phyloP scores from a whole-genome alignment of 768 basidiomycete species.

The Mycena indigotica region DNA sequence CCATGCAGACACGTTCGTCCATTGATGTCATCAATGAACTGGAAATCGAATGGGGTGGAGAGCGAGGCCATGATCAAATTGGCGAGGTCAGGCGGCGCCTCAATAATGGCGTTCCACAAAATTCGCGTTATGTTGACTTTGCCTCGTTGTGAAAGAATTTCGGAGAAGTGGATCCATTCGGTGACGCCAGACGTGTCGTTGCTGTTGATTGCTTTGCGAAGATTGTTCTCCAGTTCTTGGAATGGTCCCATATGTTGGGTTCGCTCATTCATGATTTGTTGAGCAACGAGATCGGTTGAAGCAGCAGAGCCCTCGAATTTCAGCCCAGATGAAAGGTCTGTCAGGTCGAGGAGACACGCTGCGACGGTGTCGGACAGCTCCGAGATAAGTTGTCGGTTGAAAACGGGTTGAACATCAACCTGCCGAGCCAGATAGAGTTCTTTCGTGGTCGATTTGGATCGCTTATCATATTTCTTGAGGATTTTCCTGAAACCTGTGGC shows the following conservation, averaged over 20 bases:
- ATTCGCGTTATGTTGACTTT: constrained; percentile 83
- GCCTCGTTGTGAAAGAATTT: constrained; percentile 59
- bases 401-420: constrained; percentile 98
- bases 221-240: constrained; percentile 85
- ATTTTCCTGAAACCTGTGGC: constrained; percentile 97
- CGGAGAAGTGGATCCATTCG: constrained; percentile 73
- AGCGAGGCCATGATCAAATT: constrained; percentile 74
- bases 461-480: constrained; percentile 97
- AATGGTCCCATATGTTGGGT: constrained; percentile 69
- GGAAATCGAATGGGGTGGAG: constrained; percentile 78
- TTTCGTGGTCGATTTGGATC: constrained; percentile 92
- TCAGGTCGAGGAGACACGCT: constrained; percentile 76
- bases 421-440: constrained; percentile 95
- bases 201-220: constrained; percentile 73
- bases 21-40: constrained; percentile 96
- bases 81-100: constrained; percentile 71
- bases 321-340: constrained; percentile 72
- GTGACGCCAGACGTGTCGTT: constrained; percentile 61
- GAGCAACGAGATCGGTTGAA: constrained; percentile 73
- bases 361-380: constrained; percentile 93
- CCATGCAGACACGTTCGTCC: constrained; percentile 92
- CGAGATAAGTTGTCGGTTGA: constrained; percentile 96
- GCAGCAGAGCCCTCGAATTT: constrained; percentile 73
- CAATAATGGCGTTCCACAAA: constrained; percentile 89
- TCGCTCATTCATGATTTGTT: constrained; percentile 69